Conservation (phyloP, 768 basidiomycete species). For the Suillus sp. region DNA sequence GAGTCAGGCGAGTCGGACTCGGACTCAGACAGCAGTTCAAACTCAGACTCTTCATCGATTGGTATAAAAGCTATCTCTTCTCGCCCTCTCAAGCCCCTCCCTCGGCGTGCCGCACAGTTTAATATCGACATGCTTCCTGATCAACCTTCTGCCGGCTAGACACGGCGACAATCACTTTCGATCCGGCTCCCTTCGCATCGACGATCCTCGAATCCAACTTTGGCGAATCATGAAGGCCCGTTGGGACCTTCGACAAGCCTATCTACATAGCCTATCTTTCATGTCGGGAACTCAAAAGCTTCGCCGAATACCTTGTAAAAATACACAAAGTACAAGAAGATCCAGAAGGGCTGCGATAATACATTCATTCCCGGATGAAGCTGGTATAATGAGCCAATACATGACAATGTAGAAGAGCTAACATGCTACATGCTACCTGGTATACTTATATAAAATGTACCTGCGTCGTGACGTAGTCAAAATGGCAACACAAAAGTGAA, state of each 20-base stretch:
- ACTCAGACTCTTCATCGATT: constrained; percentile 18
- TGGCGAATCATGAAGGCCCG: background rate
- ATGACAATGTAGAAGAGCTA: background rate
- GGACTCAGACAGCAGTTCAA: constrained; percentile 21
- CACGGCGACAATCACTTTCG: background rate
- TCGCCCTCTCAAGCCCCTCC: constrained; percentile 50
- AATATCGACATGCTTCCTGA: constrained; percentile 34
- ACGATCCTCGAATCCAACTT: background rate
- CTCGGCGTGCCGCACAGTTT: constrained; percentile 36
- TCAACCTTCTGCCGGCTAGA: background rate
- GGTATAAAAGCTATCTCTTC: constrained; percentile 45
- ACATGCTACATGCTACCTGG: background rate
- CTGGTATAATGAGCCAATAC: constrained; percentile 2
- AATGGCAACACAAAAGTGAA: background rate
- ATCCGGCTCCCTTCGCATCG: background rate
- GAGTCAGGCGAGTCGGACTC: no score
- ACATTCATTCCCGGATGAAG: background rate
- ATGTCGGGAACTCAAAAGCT: background rate
- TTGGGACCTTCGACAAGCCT: background rate
- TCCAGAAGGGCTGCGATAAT: background rate
- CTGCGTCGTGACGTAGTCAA: background rate
- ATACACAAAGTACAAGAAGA: background rate
- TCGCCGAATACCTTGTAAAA: background rate
- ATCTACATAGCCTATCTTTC: background rate
- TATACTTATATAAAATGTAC: background rate